Conservation (phyloP, 768 basidiomycete species). For the Mycena polygramma region DNA sequence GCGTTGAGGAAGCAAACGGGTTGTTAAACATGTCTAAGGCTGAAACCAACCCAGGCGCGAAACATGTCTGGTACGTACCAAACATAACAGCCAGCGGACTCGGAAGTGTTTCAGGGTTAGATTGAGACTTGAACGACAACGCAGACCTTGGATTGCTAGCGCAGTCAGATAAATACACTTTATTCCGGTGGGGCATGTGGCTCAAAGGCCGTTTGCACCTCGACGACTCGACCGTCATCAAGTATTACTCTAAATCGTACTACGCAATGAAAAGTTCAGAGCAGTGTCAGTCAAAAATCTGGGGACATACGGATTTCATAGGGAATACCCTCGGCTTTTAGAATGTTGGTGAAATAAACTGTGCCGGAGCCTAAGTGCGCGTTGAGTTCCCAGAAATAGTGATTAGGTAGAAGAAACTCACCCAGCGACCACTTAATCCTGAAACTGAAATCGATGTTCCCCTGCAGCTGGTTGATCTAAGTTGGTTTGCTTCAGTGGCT, state of each 20-base stretch:
- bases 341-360: slow-evolving; percentile 86
- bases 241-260: slow-evolving; percentile 79
- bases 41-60: no score
- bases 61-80: no score
- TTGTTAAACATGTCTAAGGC: no score
- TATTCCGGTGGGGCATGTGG: slow-evolving; percentile 43
- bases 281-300: not conserved
- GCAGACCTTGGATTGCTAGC: no score
- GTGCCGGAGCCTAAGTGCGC: slow-evolving; percentile 71
- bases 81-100: no score
- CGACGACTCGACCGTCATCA: slow-evolving; percentile 67
- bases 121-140: no score
- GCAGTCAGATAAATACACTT: slow-evolving; percentile 39
- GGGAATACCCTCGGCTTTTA: slow-evolving; percentile 77
- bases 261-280: slow-evolving; percentile 41
- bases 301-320: slow-evolving; percentile 74
- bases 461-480: slow-evolving; percentile 82
- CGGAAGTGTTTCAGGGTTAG: no score
- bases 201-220: slow-evolving; percentile 17
- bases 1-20: no score
- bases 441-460: slow-evolving; percentile 84
- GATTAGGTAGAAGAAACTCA: slow-evolving; percentile 41
- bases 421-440: slow-evolving; percentile 81
- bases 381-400: no score
- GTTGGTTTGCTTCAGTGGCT: not conserved